Evolutionary conservation across 169 alveolate genomes (phyloP), one percentile per base, ranked within the genome.

Genomic region (Babesia bigemina): DNA sequence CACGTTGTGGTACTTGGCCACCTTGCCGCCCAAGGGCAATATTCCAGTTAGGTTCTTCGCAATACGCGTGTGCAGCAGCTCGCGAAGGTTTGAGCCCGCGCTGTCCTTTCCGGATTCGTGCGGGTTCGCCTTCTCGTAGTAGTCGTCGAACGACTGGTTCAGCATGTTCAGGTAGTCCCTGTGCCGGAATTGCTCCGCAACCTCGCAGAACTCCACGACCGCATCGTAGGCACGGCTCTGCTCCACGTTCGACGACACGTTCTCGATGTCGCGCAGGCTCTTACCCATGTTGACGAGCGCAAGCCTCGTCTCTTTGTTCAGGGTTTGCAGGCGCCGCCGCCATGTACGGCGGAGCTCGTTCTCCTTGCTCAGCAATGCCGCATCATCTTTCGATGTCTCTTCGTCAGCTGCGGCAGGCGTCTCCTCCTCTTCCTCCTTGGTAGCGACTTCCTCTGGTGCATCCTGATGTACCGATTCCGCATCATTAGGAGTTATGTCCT

Each of bases 1-100:
- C 62, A 88, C 87, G 76, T 76, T 76, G 47, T 86, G 90, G 44
- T 86, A 58, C 53, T 87, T 84, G 22, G 91, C 88, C 28, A 82
- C 75, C 60, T 73, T 70, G 47, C 95, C 95, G 29, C 86, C 93
- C 52, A 92, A 81, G 13, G 95, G 95, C 62, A 74, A 52, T 39
- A 86, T 82, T 9, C 93, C 91, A 16, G 61, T 76, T 47, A 90
- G 78, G 84, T 88, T 83, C 59, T 67, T 85, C 9, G 93, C 93
- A 36, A 84, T 67, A 58, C 84, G 83, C 48, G 87, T 82, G 65
- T 90, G 92, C 50, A 85, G 58, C 78, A 86, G 79, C 48, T 85
- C 91, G 2, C 90, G 44, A n/a, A 49, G 59, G 63, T 63, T 74
- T 22, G 75, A 60, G 0, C 50, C 74, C 44, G 24, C 67, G 28